Conservation (phyloP, 805 yeast species). For the Grigorovia yakushimaensis region DNA sequence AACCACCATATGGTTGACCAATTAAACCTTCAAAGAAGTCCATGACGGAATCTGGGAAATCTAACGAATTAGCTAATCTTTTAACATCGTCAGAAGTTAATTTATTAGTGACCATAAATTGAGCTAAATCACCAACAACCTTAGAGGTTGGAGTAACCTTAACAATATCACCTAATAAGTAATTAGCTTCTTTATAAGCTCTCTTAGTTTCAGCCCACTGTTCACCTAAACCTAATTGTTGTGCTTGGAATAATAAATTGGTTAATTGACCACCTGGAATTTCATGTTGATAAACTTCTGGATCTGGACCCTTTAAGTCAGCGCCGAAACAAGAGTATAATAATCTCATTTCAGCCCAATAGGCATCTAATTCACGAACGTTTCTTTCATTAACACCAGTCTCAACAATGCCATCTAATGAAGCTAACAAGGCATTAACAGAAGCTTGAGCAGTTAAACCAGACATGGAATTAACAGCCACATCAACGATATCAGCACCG, state of each 20-base stretch:
- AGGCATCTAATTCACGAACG: constrained; percentile 78
- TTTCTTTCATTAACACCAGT: constrained; percentile 59
- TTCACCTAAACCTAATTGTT: constrained; percentile 94
- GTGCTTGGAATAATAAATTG: constrained; percentile 96
- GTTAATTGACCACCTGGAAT: constrained; percentile 99
- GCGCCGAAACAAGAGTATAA: constrained; percentile 96
- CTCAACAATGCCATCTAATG: constrained; percentile 76
- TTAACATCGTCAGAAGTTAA: constrained; percentile 75
- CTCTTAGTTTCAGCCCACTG: constrained; percentile 95
- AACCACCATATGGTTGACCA: constrained; percentile 99
- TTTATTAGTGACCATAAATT: constrained; percentile 96
- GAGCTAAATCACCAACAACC: constrained; percentile 99
- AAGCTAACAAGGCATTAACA: constrained; percentile 82
- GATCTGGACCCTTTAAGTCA: constrained; percentile 98
- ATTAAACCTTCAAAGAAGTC: constrained; percentile 98
- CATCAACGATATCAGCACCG: constrained; percentile 98
- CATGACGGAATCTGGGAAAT: constrained; percentile 96
- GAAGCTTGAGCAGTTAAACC: constrained; percentile 99
- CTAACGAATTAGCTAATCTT: constrained; percentile 80
- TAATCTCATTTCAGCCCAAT: constrained; percentile 99
- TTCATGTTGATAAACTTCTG: constrained; percentile 97
- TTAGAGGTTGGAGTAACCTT: constrained; percentile 98
- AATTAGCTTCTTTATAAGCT: constrained; percentile 87
- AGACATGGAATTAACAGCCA: constrained; percentile 94
- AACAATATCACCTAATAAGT: constrained; percentile 88